These are phyloP conservation scores for Phytophthora citricola DNA, from an alignment of 352 stramenopile genomes.

Conservation along the genomic window DNA sequence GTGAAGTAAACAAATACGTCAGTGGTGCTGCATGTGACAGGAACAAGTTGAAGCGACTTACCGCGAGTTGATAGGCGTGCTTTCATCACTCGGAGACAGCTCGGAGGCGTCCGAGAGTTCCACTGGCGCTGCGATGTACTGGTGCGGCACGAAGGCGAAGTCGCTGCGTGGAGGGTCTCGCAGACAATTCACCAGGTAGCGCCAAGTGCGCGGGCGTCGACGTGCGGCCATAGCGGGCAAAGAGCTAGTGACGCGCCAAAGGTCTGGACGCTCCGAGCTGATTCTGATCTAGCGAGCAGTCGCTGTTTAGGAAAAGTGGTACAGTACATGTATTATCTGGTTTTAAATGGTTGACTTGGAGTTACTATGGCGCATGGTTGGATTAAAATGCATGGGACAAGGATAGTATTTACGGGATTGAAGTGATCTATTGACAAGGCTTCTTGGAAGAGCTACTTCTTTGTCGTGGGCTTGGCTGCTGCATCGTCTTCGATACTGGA, in stretches of 20 bases:
- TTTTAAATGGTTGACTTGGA: slow-evolving; percentile 2
- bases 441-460: background rate
- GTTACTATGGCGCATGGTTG: background rate
- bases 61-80: slow-evolving; percentile 70
- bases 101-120: slow-evolving; percentile 41
- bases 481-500: slow-evolving; percentile 22
- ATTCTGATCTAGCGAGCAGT: slow-evolving; percentile 14
- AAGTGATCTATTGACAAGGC: slow-evolving; percentile 2
- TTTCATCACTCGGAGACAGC: slow-evolving; percentile 62
- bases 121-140: slow-evolving; percentile 68
- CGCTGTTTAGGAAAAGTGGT: background rate
- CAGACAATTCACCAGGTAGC: slow-evolving; percentile 68
- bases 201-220: slow-evolving; percentile 51
- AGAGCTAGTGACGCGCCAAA: slow-evolving; percentile 1
- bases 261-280: background rate
- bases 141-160: slow-evolving; percentile 85
- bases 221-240: slow-evolving; percentile 14
- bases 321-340: too few relatives aligned
- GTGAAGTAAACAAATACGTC: background rate
- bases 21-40: slow-evolving; percentile 13
- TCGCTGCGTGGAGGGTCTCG: slow-evolving; percentile 73
- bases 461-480: slow-evolving; percentile 7
- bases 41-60: slow-evolving; percentile 11
- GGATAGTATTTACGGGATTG: slow-evolving; percentile 5
- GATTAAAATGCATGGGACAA: slow-evolving; percentile 3